Base-by-base conservation (phyloP, 140 eudicot species). In the Ambrosia hybrid region DNA sequence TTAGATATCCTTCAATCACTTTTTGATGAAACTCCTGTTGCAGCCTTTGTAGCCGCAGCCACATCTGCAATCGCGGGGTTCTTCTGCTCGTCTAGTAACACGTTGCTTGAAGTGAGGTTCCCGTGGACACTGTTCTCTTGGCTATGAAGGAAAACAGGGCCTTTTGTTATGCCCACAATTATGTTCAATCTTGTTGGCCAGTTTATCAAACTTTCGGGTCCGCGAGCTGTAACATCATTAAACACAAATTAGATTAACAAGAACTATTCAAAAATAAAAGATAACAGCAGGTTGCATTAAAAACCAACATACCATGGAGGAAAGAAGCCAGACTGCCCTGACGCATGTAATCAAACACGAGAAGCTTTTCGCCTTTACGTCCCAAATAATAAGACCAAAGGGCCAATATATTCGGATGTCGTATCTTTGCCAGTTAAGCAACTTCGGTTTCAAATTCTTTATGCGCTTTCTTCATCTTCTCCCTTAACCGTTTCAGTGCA, bases 311-410 rank as follows among this genome's bases (percentile, higher is more conserved):
- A 94, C 99, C 97, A 79, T 94, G 99, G 51, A 94, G 96, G 84
- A 80, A 94, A 41, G 97, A 84, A 53, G 99, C 89, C 51, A 94
- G 92, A 65, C 99, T 94, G 45, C 99, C 99, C 76, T 87, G 88
- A 38, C 92, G 74, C 97, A 94, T 77, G 73, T 91, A 90, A 91
- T 94, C 99, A 41, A 84, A 94, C 51, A 91, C 97, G 2, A 94
- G 96, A 76, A n/a, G n/a, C n/a, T n/a, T n/a, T n/a, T n/a, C n/a
- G 91, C 97, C 99, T 78, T 90, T 94, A 0, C 97, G 97, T 11
- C 99, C 97, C 82, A 94, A 37, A 70, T 94, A 94, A 81, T 88
- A 94, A 0, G 99, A 96, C 37, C 99, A 73, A 67, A 94, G 83
- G 15, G 99, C 87, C 72, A 91, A 81, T 36, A 94, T 76, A 38